Evolutionary conservation across 257 asterid species (phyloP), one percentile per base, ranked within the genome.

Genomic region (Phtheirospermum japonicum): DNA sequence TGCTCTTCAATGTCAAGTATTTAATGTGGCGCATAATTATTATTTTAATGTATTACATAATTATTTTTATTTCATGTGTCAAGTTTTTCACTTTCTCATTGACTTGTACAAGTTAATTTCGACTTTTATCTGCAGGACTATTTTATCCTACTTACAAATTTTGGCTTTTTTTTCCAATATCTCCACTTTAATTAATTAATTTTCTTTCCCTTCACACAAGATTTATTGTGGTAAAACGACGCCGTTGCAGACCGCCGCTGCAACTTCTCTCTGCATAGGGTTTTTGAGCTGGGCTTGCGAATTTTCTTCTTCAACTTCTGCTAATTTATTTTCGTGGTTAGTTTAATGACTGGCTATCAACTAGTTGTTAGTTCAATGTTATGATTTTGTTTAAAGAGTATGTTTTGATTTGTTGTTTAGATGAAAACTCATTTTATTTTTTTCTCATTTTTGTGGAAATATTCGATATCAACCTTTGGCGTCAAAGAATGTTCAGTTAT

Each of bases 271-370:
- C 2, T 37, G 32, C 49, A 0, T 56, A 30, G 61, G 45, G 61
- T 30, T 58, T 16, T 18, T 58, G 49, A 2, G 49, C 49, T 17
- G 16, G 4, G 64, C 52, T 4, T 4, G 10, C 7, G 9, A 42
- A 40, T 40, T 40, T 40, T 39, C 45, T 9, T 9, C 54, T 20
- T 36, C 69, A 17, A 64, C 61, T 30, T 43, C 52, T 8, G 37
- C 53, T 20, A 23, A 37, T 64, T 42, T 23, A 16, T 11, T 18
- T 52, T 9, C 36, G 42, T 37, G 69, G 69, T 64, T 37, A 64
- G 69, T 51, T 50, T 53, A 36, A 11, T 20, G 16, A 2, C 26
- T 23, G 43, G 1, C 11, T 20, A 5, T 20, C 42, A n/a, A 64
- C 5, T 53, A 53, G 5, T 42, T 43, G 12, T 28, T 16, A 39